phyloP scores from a whole-genome alignment of 768 basidiomycete genomes.

The Lentinula sp. region DNA sequence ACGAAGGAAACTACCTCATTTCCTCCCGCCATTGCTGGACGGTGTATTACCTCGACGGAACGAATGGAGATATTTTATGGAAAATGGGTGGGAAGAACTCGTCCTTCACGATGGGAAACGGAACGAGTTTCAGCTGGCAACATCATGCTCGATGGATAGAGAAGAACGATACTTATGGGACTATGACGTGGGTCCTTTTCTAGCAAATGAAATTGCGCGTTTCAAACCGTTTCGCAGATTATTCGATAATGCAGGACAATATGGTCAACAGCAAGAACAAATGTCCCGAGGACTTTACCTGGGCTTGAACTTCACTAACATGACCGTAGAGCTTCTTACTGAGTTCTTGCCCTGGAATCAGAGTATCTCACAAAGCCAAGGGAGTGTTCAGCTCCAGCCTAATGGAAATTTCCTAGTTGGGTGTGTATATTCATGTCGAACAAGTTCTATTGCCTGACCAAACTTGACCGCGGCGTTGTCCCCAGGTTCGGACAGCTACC shows the following conservation, averaged over 20 bases:
- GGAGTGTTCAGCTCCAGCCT: conserved; percentile 4
- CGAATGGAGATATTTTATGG: conserved; percentile 14
- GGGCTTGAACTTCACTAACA: conserved; percentile 4
- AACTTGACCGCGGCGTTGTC: background rate
- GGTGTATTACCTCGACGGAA: conserved; percentile 12
- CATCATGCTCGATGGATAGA: conserved; percentile 14
- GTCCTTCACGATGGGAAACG: conserved; percentile 10
- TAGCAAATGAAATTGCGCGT: background rate
- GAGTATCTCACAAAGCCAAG: background rate
- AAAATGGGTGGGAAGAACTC: conserved; percentile 13
- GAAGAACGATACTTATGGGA: conserved; percentile 9
- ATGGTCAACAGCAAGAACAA: background rate
- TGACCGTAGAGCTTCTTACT: background rate
- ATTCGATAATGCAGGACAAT: conserved; percentile 5
- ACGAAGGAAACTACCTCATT: conserved; percentile 13
- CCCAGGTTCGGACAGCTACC: background rate
- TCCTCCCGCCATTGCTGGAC: conserved; percentile 12
- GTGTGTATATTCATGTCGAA: background rate
- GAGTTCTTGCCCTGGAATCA: background rate
- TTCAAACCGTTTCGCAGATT: background rate
- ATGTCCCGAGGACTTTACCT: conserved; percentile 3
- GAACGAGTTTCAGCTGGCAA: conserved; percentile 12
- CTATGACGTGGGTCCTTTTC: background rate
- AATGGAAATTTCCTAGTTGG: conserved; percentile 2
- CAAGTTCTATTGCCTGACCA: background rate